Conservation (phyloP, 106 monocot species). For the Allium sativum region DNA sequence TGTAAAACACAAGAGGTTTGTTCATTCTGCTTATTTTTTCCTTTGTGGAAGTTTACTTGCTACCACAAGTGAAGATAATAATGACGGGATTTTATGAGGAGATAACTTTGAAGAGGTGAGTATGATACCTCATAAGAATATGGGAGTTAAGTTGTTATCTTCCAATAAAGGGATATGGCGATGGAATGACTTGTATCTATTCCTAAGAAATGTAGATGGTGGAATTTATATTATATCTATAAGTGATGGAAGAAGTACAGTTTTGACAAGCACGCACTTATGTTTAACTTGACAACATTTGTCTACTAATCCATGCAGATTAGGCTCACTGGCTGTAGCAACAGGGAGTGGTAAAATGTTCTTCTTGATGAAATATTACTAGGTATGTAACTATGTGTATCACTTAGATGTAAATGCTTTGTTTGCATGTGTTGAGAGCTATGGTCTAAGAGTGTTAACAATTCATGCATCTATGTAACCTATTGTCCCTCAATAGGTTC, state of each 20-base stretch:
- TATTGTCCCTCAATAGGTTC: no score
- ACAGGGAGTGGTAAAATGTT: slow-evolving; percentile 69
- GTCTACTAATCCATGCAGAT: slow-evolving; percentile 35
- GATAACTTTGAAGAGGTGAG: slow-evolving; percentile 22
- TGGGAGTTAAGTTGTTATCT: slow-evolving; percentile 5
- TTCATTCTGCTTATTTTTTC: slow-evolving; percentile 62
- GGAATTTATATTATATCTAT: slow-evolving; percentile 61
- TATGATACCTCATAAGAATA: slow-evolving; percentile 20
- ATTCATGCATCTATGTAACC: no score
- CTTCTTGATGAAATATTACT: slow-evolving; percentile 32
- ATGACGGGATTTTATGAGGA: slow-evolving; percentile 36
- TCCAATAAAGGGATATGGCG: slow-evolving; percentile 77
- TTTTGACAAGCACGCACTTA: slow-evolving; percentile 40
- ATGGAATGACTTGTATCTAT: slow-evolving; percentile 75
- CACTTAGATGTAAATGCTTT: no score
- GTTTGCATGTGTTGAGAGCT: no score
- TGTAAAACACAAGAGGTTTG: slow-evolving; percentile 34
- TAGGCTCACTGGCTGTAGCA: slow-evolving; percentile 55
- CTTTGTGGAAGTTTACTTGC: slow-evolving; percentile 49
- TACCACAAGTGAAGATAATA: slow-evolving; percentile 61
- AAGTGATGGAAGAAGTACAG: slow-evolving; percentile 10
- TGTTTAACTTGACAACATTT: slow-evolving; percentile 61
- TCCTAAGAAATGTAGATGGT: slow-evolving; percentile 55
- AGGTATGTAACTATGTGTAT: not conserved
- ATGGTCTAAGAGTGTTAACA: no score